These are phyloP conservation scores for Thalassiosira mediterranea DNA, from an alignment of 352 stramenopile genomes.

Conservation along the genomic window DNA sequence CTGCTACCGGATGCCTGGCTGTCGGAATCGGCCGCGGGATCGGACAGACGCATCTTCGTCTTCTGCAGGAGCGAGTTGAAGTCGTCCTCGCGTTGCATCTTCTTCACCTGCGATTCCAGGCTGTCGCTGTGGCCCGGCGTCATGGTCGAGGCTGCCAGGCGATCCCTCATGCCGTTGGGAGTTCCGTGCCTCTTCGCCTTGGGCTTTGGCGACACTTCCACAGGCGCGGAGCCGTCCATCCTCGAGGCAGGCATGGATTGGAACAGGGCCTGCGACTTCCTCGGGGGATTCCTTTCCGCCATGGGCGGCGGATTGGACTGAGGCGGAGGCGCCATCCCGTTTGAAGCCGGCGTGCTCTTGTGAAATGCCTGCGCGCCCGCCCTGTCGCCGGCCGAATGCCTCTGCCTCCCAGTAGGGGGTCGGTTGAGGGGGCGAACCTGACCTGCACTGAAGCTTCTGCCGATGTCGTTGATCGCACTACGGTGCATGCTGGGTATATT, in stretches of 20 bases:
- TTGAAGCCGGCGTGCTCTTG: too few relatives aligned
- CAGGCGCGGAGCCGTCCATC: not conserved
- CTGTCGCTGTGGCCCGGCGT: not conserved
- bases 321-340: too few relatives aligned
- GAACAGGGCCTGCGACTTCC: not conserved
- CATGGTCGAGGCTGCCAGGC: too few relatives aligned
- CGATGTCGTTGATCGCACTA: too few relatives aligned
- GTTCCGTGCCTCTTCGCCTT: not conserved
- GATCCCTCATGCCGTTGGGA: too few relatives aligned
- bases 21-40: not conserved
- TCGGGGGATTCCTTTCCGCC: not conserved
- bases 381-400: too few relatives aligned
- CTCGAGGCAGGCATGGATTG: not conserved
- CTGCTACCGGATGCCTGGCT: conserved; percentile 11
- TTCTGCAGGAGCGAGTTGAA: conserved; percentile 18
- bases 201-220: not conserved
- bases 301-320: not conserved
- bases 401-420: too few relatives aligned
- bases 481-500: too few relatives aligned
- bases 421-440: too few relatives aligned
- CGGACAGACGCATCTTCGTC: not conserved
- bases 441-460: too few relatives aligned
- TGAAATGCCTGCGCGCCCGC: too few relatives aligned
- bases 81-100: conserved; percentile 1
- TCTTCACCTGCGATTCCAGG: conserved; percentile 24